Conservation (phyloP, 2,329 filamentous ascomycete genomes). For the Microdochium paspali region DNA sequence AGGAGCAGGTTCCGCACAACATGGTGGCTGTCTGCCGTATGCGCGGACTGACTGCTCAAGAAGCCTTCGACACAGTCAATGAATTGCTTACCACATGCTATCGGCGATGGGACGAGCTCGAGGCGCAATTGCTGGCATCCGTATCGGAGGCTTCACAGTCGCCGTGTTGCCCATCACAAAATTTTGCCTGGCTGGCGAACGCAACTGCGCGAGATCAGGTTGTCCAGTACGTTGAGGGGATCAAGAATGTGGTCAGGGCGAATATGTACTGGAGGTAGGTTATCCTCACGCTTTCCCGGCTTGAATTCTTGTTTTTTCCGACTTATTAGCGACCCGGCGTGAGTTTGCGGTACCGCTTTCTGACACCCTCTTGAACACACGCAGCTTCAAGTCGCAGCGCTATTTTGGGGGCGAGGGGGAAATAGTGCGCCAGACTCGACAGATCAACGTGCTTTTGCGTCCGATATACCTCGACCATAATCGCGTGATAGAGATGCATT, state of each 20-base stretch:
- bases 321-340: too few species aligned
- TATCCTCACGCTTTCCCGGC: background rate
- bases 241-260: conserved; percentile 11
- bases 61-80: conserved; percentile 11
- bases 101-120: background rate
- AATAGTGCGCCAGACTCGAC: background rate
- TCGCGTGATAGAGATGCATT: too few species aligned
- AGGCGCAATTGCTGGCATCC: background rate
- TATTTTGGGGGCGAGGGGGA: background rate
- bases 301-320: too few species aligned
- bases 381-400: background rate
- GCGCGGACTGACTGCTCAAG: conserved; percentile 8
- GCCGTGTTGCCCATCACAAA: too few species aligned
- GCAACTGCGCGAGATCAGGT: conserved; percentile 8
- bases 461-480: too few species aligned
- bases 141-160: too few species aligned
- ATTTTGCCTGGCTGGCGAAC: background rate
- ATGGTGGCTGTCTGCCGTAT: conserved; percentile 11
- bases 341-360: too few species aligned
- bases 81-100: conserved; percentile 8
- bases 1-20: conserved; percentile 10
- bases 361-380: too few species aligned
- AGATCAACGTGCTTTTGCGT: background rate
- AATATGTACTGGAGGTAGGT: conserved; percentile 9
- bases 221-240: conserved; percentile 12